phyloP scores from a whole-genome alignment of 805 yeast genomes.

The Ogataea henricii region DNA sequence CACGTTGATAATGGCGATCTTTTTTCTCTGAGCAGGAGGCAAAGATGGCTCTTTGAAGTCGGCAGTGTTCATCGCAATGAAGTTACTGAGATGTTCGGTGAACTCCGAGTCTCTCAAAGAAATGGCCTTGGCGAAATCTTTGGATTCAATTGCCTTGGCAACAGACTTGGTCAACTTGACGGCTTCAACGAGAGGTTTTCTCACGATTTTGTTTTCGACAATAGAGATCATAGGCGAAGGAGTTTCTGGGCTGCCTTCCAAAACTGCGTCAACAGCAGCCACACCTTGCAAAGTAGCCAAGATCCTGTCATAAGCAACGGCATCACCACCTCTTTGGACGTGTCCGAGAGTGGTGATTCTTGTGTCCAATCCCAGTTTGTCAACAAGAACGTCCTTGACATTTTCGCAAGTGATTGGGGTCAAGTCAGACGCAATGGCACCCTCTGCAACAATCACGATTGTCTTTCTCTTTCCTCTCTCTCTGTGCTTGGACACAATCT shows the following conservation, averaged over 20 bases:
- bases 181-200: slow-evolving; percentile 71
- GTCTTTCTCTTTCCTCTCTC: slow-evolving; percentile 75
- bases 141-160: slow-evolving; percentile 64
- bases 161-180: slow-evolving; percentile 71
- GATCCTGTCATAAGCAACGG: slow-evolving; percentile 91
- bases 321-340: slow-evolving; percentile 98
- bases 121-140: slow-evolving; percentile 72
- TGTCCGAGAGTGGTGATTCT: slow-evolving; percentile 94
- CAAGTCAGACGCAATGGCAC: slow-evolving; percentile 72
- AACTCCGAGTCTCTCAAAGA: slow-evolving; percentile 70
- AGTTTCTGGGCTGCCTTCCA: slow-evolving; percentile 82
- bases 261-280: slow-evolving; percentile 92
- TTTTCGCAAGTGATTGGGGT: slow-evolving; percentile 66
- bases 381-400: slow-evolving; percentile 65
- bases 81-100: slow-evolving; percentile 62
- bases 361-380: slow-evolving; percentile 66
- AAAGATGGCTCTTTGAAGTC: slow-evolving; percentile 64
- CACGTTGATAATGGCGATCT: slow-evolving; percentile 70
- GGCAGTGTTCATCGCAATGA: slow-evolving; percentile 65
- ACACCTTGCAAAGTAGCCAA: slow-evolving; percentile 96
- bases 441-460: slow-evolving; percentile 81
- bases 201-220: slow-evolving; percentile 67
- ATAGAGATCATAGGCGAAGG: slow-evolving; percentile 86
- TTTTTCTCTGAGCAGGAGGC: slow-evolving; percentile 54
- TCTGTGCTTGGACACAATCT: slow-evolving; percentile 65